These are phyloP conservation scores for Penstemon barbatus DNA, from an alignment of 257 asterid genomes.

Conservation along the genomic window DNA sequence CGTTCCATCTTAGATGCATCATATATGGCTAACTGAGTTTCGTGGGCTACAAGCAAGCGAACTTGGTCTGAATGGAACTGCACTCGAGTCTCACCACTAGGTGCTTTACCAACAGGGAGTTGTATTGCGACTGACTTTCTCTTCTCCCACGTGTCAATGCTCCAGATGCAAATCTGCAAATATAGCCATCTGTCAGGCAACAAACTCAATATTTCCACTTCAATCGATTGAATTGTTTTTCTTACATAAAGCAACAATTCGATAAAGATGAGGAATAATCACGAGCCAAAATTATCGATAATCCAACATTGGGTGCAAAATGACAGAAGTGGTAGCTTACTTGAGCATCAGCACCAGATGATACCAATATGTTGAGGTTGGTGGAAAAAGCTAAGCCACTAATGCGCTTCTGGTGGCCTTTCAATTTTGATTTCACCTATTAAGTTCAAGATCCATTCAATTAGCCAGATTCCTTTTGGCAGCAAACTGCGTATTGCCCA, in stretches of 20 bases:
- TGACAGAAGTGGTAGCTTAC: constrained; percentile 23
- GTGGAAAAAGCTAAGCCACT: constrained; percentile 71
- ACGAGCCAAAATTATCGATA: neutral
- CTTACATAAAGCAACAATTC: neutral
- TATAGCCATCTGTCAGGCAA: constrained; percentile 10
- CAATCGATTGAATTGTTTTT: neutral
- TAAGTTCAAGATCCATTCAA: constrained; percentile 1
- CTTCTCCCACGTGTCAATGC: constrained; percentile 95
- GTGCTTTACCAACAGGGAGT: constrained; percentile 86
- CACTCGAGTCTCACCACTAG: constrained; percentile 88
- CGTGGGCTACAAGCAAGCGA: constrained; percentile 85
- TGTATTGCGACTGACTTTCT: constrained; percentile 76
- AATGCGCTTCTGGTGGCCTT: constrained; percentile 65
- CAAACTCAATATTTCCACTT: constrained; percentile 12
- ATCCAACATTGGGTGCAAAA: neutral
- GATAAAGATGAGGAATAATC: neutral
- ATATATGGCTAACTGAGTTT: constrained; percentile 83
- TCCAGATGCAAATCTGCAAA: constrained; percentile 86
- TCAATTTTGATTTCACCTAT: constrained; percentile 66
- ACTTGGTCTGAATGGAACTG: constrained; percentile 85
- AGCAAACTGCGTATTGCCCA: too few relatives aligned
- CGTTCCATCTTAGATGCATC: constrained; percentile 93
- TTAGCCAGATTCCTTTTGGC: neutral
- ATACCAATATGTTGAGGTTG: constrained; percentile 51
- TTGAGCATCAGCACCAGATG: constrained; percentile 80